Evolutionary conservation across 139 green algal species (phyloP).

Genomic region (Chlamydomonas urium): DNA sequence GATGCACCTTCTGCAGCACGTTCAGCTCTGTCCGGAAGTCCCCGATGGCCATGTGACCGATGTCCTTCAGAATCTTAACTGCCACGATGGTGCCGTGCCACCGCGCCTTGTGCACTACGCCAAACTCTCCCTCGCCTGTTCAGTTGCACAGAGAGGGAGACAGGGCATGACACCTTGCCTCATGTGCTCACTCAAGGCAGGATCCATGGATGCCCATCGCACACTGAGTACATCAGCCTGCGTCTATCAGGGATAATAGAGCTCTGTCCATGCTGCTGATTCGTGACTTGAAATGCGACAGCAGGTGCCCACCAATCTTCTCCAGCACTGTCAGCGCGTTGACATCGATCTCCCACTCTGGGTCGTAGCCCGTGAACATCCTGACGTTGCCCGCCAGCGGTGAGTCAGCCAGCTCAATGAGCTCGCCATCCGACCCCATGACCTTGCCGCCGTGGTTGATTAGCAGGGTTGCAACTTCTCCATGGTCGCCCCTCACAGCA

Average conservation of each 20-base stretch:
- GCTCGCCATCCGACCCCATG: slow-evolving; percentile 27
- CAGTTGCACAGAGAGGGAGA: too few species aligned
- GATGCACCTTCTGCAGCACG: slow-evolving; percentile 70
- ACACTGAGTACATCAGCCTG: too few species aligned
- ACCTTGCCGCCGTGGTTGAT: slow-evolving; percentile 68
- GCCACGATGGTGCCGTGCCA: slow-evolving; percentile 73
- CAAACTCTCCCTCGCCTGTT: slow-evolving; percentile 85
- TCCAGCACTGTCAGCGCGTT: slow-evolving; percentile 56
- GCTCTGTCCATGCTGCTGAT: too few species aligned
- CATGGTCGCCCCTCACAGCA: slow-evolving; percentile 76
- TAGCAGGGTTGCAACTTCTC: slow-evolving; percentile 72
- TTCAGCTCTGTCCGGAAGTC: slow-evolving; percentile 79
- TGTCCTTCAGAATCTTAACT: slow-evolving; percentile 85
- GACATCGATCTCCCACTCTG: slow-evolving; percentile 86
- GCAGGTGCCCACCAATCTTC: slow-evolving; percentile 55
- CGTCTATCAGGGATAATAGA: too few species aligned
- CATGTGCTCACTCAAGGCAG: too few species aligned
- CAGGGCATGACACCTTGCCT: too few species aligned
- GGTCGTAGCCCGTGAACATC: slow-evolving; percentile 51
- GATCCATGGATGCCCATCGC: too few species aligned
- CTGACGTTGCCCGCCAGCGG: slow-evolving; percentile 50
- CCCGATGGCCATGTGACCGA: slow-evolving; percentile 63
- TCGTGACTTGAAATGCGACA: neutral
- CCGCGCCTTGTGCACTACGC: slow-evolving; percentile 71
- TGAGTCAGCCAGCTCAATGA: slow-evolving; percentile 46